Conservation (phyloP, 2,329 filamentous ascomycete genomes). For the Xylariaceae sp. region DNA sequence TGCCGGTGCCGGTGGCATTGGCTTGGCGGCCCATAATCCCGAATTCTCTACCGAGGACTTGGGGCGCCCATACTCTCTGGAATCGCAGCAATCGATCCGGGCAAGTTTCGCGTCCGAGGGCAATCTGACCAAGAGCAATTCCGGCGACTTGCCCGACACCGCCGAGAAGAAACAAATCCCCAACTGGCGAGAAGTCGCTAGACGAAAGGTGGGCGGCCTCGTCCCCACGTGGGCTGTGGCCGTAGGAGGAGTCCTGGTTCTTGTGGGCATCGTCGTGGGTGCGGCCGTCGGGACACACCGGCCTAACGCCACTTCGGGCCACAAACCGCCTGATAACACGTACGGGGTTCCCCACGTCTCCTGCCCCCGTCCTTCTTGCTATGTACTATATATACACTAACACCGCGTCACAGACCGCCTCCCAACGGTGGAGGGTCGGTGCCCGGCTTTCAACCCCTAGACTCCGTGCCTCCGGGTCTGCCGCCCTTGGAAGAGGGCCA, state of each 20-base stretch:
- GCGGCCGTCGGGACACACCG: too few species aligned
- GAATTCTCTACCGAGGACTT: constrained; percentile 57
- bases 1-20: constrained; percentile 56
- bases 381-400: not conserved
- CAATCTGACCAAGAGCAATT: constrained; percentile 51
- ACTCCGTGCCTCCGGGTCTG: constrained; percentile 45
- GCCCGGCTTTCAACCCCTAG: constrained; percentile 47
- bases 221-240: constrained; percentile 58
- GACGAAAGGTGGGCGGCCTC: constrained; percentile 51
- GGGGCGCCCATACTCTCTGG: constrained; percentile 35
- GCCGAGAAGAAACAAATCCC: constrained; percentile 43
- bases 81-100: constrained; percentile 46
- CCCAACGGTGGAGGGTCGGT: constrained; percentile 25
- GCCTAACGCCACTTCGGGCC: too few species aligned
- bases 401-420: constrained; percentile 11
- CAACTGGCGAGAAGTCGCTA: constrained; percentile 48
- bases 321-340: too few species aligned
- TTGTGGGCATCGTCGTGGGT: constrained; percentile 52
- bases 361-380: too few species aligned
- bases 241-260: constrained; percentile 42
- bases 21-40: constrained; percentile 55
- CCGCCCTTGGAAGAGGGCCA: constrained; percentile 49
- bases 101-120: constrained; percentile 49
- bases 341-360: too few species aligned
- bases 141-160: constrained; percentile 38